Evolutionary conservation across 2,329 filamentous ascomycete genomes (phyloP).

Genomic region (Colletotrichum chlorophyti): DNA sequence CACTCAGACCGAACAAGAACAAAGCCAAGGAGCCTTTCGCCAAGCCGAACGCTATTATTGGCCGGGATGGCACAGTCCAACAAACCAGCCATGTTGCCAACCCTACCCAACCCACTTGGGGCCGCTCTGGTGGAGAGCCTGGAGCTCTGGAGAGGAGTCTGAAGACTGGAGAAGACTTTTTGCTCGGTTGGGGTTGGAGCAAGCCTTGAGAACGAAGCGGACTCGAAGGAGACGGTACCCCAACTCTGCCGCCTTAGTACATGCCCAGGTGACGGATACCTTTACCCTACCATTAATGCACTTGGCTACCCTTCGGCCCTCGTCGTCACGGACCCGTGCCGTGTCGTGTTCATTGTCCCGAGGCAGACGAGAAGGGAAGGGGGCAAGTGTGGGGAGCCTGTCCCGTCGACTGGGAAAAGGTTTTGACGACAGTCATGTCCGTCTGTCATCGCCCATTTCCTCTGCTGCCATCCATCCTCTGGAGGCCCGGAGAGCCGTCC

Average conservation of each 20-base stretch:
- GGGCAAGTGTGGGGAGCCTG: constrained; percentile 4
- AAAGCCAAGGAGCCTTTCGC: constrained; percentile 5
- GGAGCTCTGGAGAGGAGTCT: constrained; percentile 23
- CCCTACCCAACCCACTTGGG: constrained; percentile 18
- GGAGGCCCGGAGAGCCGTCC: neutral
- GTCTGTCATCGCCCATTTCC: constrained; percentile 21
- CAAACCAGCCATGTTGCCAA: constrained; percentile 1
- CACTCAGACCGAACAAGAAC: constrained; percentile 34
- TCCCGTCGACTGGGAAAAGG: constrained; percentile 13
- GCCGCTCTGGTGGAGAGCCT: constrained; percentile 5
- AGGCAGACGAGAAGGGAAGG: constrained; percentile 10
- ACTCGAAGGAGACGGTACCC: constrained; percentile 5
- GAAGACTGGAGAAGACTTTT: constrained; percentile 24
- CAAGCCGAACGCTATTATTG: constrained; percentile 20
- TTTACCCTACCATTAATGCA: neutral
- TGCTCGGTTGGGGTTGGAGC: too few species aligned
- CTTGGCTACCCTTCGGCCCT: constrained; percentile 2
- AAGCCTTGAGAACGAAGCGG: neutral
- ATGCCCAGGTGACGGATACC: too few species aligned
- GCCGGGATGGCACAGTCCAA: constrained; percentile 30
- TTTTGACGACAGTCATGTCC: constrained; percentile 12
- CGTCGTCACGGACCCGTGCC: neutral
- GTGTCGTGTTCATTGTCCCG: constrained; percentile 14
- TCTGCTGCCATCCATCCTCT: neutral
- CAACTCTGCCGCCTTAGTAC: constrained; percentile 1